Base-by-base conservation (phyloP, 805 yeast species). In the Candida nanaspora region DNA sequence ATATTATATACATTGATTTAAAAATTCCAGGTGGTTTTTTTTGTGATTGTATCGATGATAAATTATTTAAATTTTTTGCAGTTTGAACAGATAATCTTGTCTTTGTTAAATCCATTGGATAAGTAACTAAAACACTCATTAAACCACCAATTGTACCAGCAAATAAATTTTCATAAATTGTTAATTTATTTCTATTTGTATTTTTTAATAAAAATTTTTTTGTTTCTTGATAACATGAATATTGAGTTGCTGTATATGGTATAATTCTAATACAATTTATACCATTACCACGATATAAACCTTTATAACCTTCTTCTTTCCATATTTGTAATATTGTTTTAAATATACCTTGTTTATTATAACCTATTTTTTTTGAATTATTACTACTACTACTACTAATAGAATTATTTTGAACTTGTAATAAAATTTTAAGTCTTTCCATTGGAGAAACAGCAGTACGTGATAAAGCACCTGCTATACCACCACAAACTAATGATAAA, bases 171-270 rank as follows among this genome's bases (percentile, higher is more conserved):
- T 83, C 80, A 20, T 56, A 49, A 3, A 76, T 75, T n/a, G 61
- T 63, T 42, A 81, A 59, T 26, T 73, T 71, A 42, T 44, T 53
- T 41, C 46, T 56, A 39, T 44, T 56, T 10, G 37, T 37, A 3
- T 61, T 28, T 42, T 52, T 53, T 10, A 75, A 46, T 27, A 63
- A 43, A 3, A 35, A 23, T 27, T 51, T 65, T 55, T 80, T 84
- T 50, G 74, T 63, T 36, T 69, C 58, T 50, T 91, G 91, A 59
- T 84, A 91, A 7, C 84, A 87, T 23, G 87, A 76, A 64, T 86
- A 91, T 63, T 91, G 98, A 13, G 88, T 94, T 0, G 98, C 97
- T 44, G 91, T 80, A 56, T 91, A 91, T 1, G 98, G 98, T 46
- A 91, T 78, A 21, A 93, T 86, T 41, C 98, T 69, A 2, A 91